Base-by-base conservation (phyloP, 2,329 filamentous ascomycete genomes). In the Geosmithia flava region DNA sequence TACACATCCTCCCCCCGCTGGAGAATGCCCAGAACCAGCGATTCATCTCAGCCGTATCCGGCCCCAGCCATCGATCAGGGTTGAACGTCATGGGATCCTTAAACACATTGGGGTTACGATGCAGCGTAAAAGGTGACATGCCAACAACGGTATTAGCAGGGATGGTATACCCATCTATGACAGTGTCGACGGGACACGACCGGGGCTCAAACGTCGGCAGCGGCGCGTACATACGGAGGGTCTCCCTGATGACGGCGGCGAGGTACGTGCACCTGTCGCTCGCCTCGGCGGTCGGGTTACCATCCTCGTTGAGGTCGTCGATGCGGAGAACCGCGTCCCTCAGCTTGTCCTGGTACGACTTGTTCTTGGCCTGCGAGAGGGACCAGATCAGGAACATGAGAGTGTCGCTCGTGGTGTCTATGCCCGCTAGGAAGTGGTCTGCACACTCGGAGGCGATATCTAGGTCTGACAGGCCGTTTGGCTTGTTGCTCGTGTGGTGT, bases 391-490 rank as follows among this genome's bases (percentile, higher is more conserved):
- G 56, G 50, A 73, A 76, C 66, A 74, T 74, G 2, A 74, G 50
- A 0, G 71, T 71, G 46, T 77, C 71, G 20, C 69, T 70, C 1
- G 71, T 75, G 0, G 73, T 76, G 49, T 76, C 70, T 7, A 75
- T 72, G 0, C 72, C 73, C 0, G 72, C 74, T 0, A 73, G 60
- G 10, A 77, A 62, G 50, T 77, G 74, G 48, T 78, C 74, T 1
- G 72, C 72, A 11, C 63, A 67, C 56, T 78, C 74, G 0, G 72
- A 72, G 1, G 74, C 74, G 42, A 74, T 69, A 20, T 75, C 70
- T 7, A 74, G 52, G 30, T 69, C 67, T 6, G 62, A 58, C 4
- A 73, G 54, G 2, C 56, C 53, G 10, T 47, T 48, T 1, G 52
- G 48, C 33, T 57, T 62, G 5, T 56, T 53, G 6, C 55, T 49